Evolutionary conservation across 768 basidiomycete genomes (phyloP), one percentile per base, ranked within the genome.

Genomic region (Omphalotus guepiniiformis): DNA sequence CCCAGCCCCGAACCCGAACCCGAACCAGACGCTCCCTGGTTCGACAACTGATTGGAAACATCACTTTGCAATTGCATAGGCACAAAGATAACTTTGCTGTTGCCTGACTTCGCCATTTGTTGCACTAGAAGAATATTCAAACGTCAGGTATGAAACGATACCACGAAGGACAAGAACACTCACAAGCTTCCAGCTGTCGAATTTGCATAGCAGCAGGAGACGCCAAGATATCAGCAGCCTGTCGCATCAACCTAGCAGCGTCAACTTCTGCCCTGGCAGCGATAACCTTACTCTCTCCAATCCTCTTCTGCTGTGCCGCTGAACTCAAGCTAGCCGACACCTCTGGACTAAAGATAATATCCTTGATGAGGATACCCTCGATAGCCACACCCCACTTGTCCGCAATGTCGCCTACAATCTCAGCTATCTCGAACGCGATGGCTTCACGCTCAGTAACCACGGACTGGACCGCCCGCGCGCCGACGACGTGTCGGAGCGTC

Each of bases 181-280:
- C 49, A 78, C 75, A 59, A 39, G 93, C 91, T 66, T 99, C 95
- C 53, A 98, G 79, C 63, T 97, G 95, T 50, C 95, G 78, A 63
- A 97, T 97, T 67, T 96, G 93, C 93, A 97, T 96, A 46, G 95
- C 95, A 18, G 95, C 94, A 7, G 93, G 93, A 9, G 85, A 89
- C 18, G 93, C 91, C 58, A 92, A 72, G 58, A 95, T 96, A 66
- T 96, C 93, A 44, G 93, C 93, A 11, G 94, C 94, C 65, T 95
- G 92, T 51, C 94, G 80, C 94, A 97, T 97, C 63, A 97, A 80
- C 58, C 91, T 80, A 22, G 93, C 93, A 28, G 93, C 75, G 64
- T 96, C 94, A 55, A 97, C 94, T 70, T 96, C 94, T 12, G 94
- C 95, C 49, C 93, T 82, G 1, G 93, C 93, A 44, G 92, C 91